Evolutionary conservation across 441 rosid species (phyloP), one percentile per base, ranked within the genome.

Genomic region (Brassica hybrid): DNA sequence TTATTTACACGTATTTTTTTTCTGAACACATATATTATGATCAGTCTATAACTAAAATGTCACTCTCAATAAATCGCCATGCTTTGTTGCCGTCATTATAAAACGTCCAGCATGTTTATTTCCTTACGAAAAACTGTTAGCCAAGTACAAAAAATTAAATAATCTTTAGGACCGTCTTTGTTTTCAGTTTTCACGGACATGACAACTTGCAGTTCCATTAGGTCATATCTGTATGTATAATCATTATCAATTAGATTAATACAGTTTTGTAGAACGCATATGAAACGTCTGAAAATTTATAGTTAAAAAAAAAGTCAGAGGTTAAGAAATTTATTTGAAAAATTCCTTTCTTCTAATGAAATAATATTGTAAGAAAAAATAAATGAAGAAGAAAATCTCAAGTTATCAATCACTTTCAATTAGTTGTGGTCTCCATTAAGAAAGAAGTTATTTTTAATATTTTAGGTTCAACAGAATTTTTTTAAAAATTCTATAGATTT

Each of bases 61-160:
- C 32, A 27, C 32, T 27, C 32, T 27, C 32, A 27, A 27, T 27
- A 27, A 27, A 27, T 27, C 6, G 32, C 32, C 32, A 27, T 38
- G 43, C 54, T 45, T 45, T 45, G 18, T n/a, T 50, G 56, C 56
- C 56, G 56, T 48, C 56, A n/a, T 1, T 48, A n/a, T 5, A n/a
- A 48, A n/a, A 48, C 56, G 56, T 48, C 56, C 52, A 45, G 52
- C 52, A 48, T 48, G 56, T 12, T 45, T 48, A 48, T 48, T 48
- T 48, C 56, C 32, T 27, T 48, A 48, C 54, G 54, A 43, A 48
- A n/a, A 48, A n/a, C 8, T 48, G 54, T 48, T 48, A n/a, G 54
- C 16, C 17, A n/a, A 13, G 54, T 48, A 13, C 54, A 21, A 54
- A 54, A 8, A 7, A 2, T 54, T 17, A 16, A 54, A 54, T 54